phyloP scores from a whole-genome alignment of 176 grass and related monocot species.

The Dactylis glomerata region DNA sequence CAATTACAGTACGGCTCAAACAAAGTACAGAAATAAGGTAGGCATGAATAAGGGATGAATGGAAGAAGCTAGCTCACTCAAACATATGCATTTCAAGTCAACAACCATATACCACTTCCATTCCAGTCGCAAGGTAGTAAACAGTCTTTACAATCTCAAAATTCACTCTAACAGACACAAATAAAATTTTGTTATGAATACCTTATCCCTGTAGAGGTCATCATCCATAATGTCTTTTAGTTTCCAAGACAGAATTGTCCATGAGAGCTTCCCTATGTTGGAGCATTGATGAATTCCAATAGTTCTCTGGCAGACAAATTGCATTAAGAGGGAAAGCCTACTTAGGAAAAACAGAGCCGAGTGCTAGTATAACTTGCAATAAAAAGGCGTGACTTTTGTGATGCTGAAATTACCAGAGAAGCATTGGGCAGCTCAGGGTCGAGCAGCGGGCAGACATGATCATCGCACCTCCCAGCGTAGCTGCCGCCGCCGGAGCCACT shows the following conservation, averaged over 20 bases:
- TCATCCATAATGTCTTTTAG: background rate
- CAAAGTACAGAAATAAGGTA: background rate
- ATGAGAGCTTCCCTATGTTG: background rate
- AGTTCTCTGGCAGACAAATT: no score
- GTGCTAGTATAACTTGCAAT: no score
- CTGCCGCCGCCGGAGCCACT: background rate
- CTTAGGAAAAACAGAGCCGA: no score
- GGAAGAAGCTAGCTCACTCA: background rate
- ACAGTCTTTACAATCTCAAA: no score
- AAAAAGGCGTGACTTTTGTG: no score
- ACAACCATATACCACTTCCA: no score
- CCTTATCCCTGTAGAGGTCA: background rate
- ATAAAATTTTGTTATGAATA: no score
- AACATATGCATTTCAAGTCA: no score
- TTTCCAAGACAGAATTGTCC: background rate
- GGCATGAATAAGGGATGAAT: background rate
- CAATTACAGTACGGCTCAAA: background rate
- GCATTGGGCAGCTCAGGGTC: background rate
- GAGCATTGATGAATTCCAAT: no score
- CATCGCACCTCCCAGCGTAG: background rate
- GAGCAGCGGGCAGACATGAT: background rate
- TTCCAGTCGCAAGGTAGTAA: no score
- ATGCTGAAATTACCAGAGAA: background rate
- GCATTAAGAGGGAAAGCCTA: no score
- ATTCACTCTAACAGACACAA: no score